Percentiles rank a stretch among this genome's conserved stretches.
phyloP scores from a whole-genome alignment of 164 flowering plant species.

The Vitis amurensis region DNA sequence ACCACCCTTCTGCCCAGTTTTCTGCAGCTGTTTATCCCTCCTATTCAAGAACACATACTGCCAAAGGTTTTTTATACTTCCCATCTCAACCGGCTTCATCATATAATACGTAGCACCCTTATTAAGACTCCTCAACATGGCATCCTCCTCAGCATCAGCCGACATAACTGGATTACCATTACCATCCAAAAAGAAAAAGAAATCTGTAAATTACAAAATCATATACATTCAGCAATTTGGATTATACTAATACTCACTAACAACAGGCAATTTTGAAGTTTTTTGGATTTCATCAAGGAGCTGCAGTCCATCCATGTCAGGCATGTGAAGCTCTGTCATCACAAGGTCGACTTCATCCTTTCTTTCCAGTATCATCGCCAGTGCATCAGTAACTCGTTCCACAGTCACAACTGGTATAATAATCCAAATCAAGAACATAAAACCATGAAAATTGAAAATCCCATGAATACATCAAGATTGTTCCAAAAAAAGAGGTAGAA shows the following conservation, averaged over 20 bases:
- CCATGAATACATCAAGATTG: conserved; percentile 1
- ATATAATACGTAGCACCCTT: conserved; percentile 16
- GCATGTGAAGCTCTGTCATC: conserved; percentile 15
- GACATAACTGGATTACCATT: conserved; percentile 25
- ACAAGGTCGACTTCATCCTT: conserved; percentile 8
- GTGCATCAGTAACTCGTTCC: conserved; percentile 6
- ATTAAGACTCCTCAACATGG: conserved; percentile 7
- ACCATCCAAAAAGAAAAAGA: background rate
- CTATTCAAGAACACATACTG: conserved; percentile 7
- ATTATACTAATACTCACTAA: conserved; percentile 12
- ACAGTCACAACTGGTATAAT: conserved; percentile 7
- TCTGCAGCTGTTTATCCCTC: background rate
- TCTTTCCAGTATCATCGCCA: conserved; percentile 5
- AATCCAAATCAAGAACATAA: background rate
- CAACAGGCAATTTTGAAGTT: conserved; percentile 16
- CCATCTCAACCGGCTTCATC: conserved; percentile 14
- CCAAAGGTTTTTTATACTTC: conserved; percentile 17
- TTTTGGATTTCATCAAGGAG: conserved; percentile 13
- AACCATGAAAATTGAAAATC: background rate
- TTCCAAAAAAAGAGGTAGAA: conserved; percentile 7
- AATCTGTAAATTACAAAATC: background rate
- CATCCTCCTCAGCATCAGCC: conserved; percentile 6
- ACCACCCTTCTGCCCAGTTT: background rate
- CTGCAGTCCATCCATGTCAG: conserved; percentile 19
- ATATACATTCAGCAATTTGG: background rate